A percentile compares a stretch with the other conserved stretches of the same genome.
These are phyloP conservation scores for Macrolepiota fuliginosa DNA, from an alignment of 768 basidiomycete species.

Conservation along the genomic window DNA sequence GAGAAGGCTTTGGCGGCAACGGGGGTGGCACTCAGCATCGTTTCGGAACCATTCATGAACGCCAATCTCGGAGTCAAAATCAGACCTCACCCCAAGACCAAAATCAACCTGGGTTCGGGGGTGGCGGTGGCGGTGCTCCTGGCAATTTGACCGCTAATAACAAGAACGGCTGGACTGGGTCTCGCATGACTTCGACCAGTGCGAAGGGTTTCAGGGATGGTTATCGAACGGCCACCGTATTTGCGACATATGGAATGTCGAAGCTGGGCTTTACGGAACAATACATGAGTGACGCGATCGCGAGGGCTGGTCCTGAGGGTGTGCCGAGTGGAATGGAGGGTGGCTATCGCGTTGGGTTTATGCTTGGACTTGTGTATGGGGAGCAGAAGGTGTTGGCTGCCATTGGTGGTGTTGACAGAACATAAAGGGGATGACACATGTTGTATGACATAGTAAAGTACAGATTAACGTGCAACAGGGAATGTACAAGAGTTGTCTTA, in stretches of 20 bases:
- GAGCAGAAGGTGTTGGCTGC: constrained; percentile 22
- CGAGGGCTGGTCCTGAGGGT: constrained; percentile 32
- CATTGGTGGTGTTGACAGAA: not conserved
- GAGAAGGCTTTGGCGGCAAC: not conserved
- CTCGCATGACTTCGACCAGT: not conserved
- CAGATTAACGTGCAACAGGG: not conserved
- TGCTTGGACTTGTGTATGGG: constrained; percentile 45
- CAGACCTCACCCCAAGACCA: not conserved
- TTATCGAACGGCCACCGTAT: constrained; percentile 45
- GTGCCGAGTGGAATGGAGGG: constrained; percentile 37
- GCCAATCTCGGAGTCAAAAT: constrained; percentile 11
- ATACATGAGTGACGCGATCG: constrained; percentile 48
- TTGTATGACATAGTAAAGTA: not conserved
- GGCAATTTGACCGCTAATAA: no score
- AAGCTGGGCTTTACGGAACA: constrained; percentile 62
- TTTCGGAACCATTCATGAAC: constrained; percentile 24
- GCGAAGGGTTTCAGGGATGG: constrained; percentile 60
- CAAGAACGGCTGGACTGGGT: no score
- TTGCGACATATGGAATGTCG: constrained; percentile 46
- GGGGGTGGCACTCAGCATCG: constrained; percentile 18
- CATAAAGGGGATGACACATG: not conserved
- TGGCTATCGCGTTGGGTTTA: constrained; percentile 44
- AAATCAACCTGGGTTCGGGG: no score
- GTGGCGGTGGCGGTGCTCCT: no score
- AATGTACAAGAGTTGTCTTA: not conserved